Conservation (phyloP, 257 asterid species). For the Fraxinus pennsylvanica region DNA sequence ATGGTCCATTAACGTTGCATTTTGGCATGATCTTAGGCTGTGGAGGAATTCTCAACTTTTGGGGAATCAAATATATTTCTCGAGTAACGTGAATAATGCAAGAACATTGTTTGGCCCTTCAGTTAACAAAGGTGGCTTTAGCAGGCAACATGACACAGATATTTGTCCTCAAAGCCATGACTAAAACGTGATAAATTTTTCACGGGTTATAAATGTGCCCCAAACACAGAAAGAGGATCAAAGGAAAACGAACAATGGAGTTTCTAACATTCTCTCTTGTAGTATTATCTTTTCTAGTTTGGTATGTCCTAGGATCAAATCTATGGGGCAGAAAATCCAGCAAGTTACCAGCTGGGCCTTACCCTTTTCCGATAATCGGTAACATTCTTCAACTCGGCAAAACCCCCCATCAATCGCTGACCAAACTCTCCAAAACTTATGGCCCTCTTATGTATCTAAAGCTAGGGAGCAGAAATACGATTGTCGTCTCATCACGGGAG, state of each 20-base stretch:
- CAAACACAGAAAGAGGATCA: background rate
- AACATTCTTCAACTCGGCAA: slow-evolving; percentile 14
- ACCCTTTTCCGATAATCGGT: slow-evolving; percentile 11
- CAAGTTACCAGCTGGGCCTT: slow-evolving; percentile 26
- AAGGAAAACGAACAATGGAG: background rate
- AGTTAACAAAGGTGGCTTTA: no score
- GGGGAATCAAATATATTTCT: no score
- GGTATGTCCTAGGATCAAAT: background rate
- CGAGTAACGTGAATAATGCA: no score
- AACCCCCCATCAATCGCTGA: background rate
- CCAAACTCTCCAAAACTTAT: slow-evolving; percentile 14
- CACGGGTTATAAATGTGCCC: no score
- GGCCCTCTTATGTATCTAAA: slow-evolving; percentile 23
- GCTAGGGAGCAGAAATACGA: background rate
- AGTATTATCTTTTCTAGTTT: background rate
- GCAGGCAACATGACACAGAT: no score
- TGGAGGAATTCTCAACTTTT: no score
- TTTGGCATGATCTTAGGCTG: no score
- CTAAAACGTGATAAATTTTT: no score
- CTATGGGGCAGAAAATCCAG: background rate
- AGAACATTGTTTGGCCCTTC: no score
- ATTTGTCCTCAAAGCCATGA: no score
- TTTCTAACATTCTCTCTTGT: background rate
- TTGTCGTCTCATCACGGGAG: slow-evolving; percentile 4
- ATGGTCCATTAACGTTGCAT: no score